Conservation (phyloP, 2,329 filamentous ascomycete species). For the Thelonectria discophora region DNA sequence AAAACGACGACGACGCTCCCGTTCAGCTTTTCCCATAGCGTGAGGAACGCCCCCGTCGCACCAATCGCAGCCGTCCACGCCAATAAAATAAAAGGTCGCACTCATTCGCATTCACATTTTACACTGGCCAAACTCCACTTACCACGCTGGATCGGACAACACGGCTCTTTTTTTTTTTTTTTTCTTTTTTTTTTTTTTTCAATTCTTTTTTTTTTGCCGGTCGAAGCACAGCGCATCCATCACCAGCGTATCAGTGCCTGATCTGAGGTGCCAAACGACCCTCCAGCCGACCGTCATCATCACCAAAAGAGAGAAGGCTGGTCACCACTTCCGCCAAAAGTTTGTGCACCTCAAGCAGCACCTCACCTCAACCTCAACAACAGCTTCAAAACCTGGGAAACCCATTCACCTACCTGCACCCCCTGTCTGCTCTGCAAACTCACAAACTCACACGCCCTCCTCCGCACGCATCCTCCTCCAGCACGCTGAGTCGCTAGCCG, state of each 20-base stretch:
- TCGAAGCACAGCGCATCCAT: conserved; percentile 15
- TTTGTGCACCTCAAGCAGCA: no score
- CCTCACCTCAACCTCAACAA: no score
- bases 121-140: conserved; percentile 35
- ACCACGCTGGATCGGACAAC: conserved; percentile 36
- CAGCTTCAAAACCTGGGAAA: no score
- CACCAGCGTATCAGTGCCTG: conserved; percentile 2
- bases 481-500: no score
- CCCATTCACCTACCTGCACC: not conserved
- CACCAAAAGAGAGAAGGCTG: not conserved
- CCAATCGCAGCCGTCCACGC: conserved; percentile 48
- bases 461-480: conserved; percentile 13
- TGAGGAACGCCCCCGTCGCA: conserved; percentile 27
- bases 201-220: no score
- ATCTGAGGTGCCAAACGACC: no score
- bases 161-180: not conserved
- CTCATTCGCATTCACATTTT: conserved; percentile 34
- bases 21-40: conserved; percentile 8
- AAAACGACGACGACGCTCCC: not conserved
- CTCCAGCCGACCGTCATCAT: not conserved
- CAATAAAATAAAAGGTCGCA: conserved; percentile 26
- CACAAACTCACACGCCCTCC: conserved; percentile 15
- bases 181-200: not conserved
- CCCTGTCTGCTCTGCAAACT: no score
- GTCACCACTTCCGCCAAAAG: not conserved